Base-by-base conservation (phyloP, 2,329 filamentous ascomycete genomes). In the Diplocarpon rosae region DNA sequence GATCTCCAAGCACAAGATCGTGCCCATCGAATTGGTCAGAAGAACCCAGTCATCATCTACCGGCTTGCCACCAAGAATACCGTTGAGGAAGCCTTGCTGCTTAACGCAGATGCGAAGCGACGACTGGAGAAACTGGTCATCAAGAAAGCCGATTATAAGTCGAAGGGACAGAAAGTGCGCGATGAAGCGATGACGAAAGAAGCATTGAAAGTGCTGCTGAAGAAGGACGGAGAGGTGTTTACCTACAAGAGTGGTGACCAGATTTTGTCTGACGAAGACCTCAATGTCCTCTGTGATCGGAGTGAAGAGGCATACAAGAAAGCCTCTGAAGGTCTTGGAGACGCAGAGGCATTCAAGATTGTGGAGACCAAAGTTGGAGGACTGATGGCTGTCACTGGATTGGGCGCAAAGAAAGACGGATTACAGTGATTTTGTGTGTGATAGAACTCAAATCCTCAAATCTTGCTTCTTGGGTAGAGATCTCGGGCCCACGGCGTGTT, bases 1-100 rank as follows among this genome's bases (percentile, higher is more conserved):
- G 92, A 98, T 62, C 71, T 98, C 0, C 92, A 98, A 60, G 92
- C 92, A 0, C 92, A 96, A 64, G 92, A 98, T 59, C 85, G 92
- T 5, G 88, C 86, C 0, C 92, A 98, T 61, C 79, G 92, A 11
- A 96, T 98, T 51, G 92, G 92, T 0, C 92, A 98, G 63, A 95
- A 81, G 0, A 75, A 82, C 2, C 92, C 92, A 0, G 92, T 98
- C 1, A 78, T 98, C 15, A 83, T 98, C 0, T 98, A 93, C 63
- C 83, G 92, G 1, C 80, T 98, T 29, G 90, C 92, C 0, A 98
- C 92, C 0, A 88, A 89, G 57, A 85, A 83, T 8, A 96, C 92
- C 0, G 86, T 98, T 0, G 92, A 98, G 61, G 86, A 95, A 58
- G 80, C 80, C 5, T 71, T 96, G 0, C 75, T 96, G 0, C 76